Conservation (phyloP, 2,329 filamentous ascomycete genomes). For the Zymoseptoria pseudotritici region DNA sequence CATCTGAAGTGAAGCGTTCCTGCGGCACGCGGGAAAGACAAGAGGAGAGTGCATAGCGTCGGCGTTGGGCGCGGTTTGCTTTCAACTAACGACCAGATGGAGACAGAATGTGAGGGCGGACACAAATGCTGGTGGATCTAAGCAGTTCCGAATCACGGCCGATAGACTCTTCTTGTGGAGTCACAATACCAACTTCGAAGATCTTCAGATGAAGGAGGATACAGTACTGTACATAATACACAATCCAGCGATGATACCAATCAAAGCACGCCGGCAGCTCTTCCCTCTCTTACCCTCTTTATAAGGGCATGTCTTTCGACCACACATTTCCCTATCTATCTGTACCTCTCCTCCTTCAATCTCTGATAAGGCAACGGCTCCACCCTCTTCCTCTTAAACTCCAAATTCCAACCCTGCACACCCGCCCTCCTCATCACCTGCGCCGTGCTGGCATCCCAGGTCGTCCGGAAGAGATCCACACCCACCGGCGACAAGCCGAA, state of each 20-base stretch:
- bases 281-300: neutral
- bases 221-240: conserved; percentile 6
- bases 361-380: conserved; percentile 60
- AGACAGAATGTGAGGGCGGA: neutral
- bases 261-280: neutral
- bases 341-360: conserved; percentile 42
- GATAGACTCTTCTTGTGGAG: neutral
- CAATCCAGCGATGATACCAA: neutral
- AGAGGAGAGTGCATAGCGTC: neutral
- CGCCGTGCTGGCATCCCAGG: conserved; percentile 85
- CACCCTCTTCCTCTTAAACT: conserved; percentile 75
- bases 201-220: neutral
- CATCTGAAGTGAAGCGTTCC: neutral
- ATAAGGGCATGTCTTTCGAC: neutral
- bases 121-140: neutral
- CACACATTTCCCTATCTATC: conserved; percentile 25
- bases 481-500: conserved; percentile 66
- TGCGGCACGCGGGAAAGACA: neutral
- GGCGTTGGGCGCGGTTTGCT: neutral
- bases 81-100: neutral
- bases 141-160: neutral
- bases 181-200: neutral
- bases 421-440: conserved; percentile 76
- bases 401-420: conserved; percentile 68
- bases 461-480: conserved; percentile 76